Base-by-base conservation (phyloP, 1,284 basidiomycete species). In the Ceratobasidium sp. region DNA sequence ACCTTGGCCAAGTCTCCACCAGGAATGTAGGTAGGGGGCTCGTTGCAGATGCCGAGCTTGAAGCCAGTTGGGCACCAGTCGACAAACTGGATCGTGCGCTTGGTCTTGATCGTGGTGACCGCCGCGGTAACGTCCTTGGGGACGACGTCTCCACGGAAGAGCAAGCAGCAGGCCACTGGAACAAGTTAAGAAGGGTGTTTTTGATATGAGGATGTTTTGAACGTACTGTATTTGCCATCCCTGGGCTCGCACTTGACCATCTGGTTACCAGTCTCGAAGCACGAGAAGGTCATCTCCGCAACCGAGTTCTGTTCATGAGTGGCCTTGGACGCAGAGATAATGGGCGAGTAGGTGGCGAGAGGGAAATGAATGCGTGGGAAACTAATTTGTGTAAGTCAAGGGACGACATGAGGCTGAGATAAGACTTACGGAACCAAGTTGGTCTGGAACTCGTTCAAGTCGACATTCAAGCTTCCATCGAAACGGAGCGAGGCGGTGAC, bases 351-450 rank as follows among this genome's bases (percentile, higher is more conserved):
- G 71, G 94, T 96, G 69, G 96, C 95, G 72, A 98, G 86, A 65
- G 96, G 96, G 90, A 98, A 98, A 81, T 99, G 96, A 74, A 98
- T 98, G 79, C 96, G 93, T 69, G 94, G 94, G 89, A 95, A 96
- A 55, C 91, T 93, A 64, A 22, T 38, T 29, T 17, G n/a, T 8
- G 29, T 22, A 10, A 20, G 8, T 38, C 40, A 8, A 47, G 10
- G 8, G 22, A 12, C 22, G 10, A 12, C 13, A 22, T 40, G 38
- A 40, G 10, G 17, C 38, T 8, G 17, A 17, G 10, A 17, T 75
- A 27, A 29, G 29, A 85, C 91, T 80, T 75, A 92, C 87, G 93
- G 96, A 69, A 98, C 96, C 79, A 98, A 83, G 83, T 98, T 98
- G 73, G 95, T 98, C 84, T 98, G 96, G 88, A 99, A 98, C 83